A percentile compares a stretch with the other conserved stretches of the same genome.
phyloP scores from a whole-genome alignment of 2,329 filamentous ascomycete genomes.

The Talaromyces sp. region DNA sequence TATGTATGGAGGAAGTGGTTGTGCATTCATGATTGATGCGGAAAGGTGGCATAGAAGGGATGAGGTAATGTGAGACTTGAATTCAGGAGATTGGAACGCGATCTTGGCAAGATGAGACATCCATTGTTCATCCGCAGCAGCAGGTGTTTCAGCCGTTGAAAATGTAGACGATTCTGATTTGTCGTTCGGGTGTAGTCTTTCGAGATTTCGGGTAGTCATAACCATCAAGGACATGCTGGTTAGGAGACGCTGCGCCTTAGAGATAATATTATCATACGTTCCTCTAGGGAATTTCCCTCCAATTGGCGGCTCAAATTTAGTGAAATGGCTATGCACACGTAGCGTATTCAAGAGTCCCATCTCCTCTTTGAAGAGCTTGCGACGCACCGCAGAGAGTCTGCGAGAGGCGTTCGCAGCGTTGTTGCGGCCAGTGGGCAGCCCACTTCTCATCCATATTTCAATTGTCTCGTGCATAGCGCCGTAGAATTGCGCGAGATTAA shows the following conservation, averaged over 20 bases:
- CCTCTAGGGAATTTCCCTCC: background rate
- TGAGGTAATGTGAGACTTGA: constrained; percentile 65
- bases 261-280: background rate
- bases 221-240: background rate
- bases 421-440: background rate
- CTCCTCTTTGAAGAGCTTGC: background rate
- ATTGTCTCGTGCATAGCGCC: background rate
- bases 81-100: constrained; percentile 56
- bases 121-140: constrained; percentile 20
- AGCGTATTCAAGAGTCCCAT: background rate
- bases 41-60: constrained; percentile 67
- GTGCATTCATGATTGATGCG: constrained; percentile 61
- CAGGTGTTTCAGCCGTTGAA: background rate
- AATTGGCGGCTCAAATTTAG: background rate
- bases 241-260: background rate
- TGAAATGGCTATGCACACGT: background rate
- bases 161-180: background rate
- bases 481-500: background rate
- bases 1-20: constrained; percentile 70
- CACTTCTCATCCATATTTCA: background rate
- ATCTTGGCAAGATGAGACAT: constrained; percentile 56
- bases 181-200: background rate
- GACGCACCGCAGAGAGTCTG: background rate
- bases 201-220: background rate
- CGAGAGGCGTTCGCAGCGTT: background rate